Base-by-base conservation (phyloP, 2,329 filamentous ascomycete genomes). In the Botrytis medusae region DNA sequence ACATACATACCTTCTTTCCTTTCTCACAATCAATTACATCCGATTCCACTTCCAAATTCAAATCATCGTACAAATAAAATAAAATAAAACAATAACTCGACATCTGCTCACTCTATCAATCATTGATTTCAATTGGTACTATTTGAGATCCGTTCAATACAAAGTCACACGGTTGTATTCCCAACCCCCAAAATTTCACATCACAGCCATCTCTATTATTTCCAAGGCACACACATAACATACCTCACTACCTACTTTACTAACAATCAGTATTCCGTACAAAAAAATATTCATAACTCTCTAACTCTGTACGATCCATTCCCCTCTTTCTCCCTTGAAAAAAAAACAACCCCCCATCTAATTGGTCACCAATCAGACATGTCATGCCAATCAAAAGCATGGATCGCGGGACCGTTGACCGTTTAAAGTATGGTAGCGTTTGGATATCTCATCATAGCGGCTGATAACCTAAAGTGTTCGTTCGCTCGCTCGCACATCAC, bases 131-230 rank as follows among this genome's bases (percentile, higher is more conserved):
- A 34, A 20, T 46, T 46, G 7, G 46, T 25, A 25, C 46, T 9
- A 60, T 37, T 5, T 4, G 9, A 7, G 25, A 22, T 37, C 12
- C 5, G 16, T 2, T 7, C 7, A 7, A 0, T 3, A 8, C 44
- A 34, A 22, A 12, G 32, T 32, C 25, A 37, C 60, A 62, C 60
- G 60, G 34, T n/a, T n/a, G 34, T 61, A 40, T 62, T 42, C 60
- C 60, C 60, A 62, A 62, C 60, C 60, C 25, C 60, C 60, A 62
- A n/a, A 5, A 40, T 62, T 62, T 62, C 7, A 12, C 7, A 62
- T 40, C 25, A 62, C 60, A 62, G 60, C 60, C 60, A 62, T 62
- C 34, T 34, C 40, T 12, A 62, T 62, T 62, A 40, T 40, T 40
- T 62, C 25, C 60, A 62, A 40, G 60, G 37, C 60, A 62, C 60